Evolutionary conservation across 371 early-diverging fungal genomes (phyloP), one percentile per base, ranked within the genome.

Genomic region (Rhizomucor pusillus): DNA sequence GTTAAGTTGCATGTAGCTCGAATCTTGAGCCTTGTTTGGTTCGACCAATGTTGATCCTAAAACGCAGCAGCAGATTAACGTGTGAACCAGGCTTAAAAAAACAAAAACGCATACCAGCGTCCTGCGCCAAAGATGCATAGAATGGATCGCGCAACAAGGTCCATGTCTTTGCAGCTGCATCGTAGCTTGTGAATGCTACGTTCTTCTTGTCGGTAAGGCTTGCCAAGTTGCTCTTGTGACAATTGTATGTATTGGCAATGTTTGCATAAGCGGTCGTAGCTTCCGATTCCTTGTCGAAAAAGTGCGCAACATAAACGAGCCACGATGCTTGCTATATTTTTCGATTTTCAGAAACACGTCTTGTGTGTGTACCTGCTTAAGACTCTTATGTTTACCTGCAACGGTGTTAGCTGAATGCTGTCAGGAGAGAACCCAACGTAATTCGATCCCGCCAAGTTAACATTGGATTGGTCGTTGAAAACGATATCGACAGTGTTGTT

Each of bases 281-380:
- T 13, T 33, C 43, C 3, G 19, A 43, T 35, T 63, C 63, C 40
- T 23, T 20, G 24, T 63, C 52, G 33, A 58, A 63, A 41, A 63
- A 63, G 7, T 58, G 36, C 4, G 52, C 54, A 19, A 55, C 43
- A 34, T 55, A 63, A 11, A 58, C 54, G 9, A 63, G 55, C 63
- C 63, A 63, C n/a, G 55, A 45, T 34, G 59, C 63, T 63, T 63
- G 40, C 63, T 63, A 50, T 36, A 46, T 22, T 14, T 29, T 46
- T 13, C 22, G 39, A 19, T 23, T 14, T 14, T 14, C 23, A 23
- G 11, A 13, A 2, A 5, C 18, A 39, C 11, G 20, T 18, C 34
- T 6, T 39, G 41, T 19, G 40, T 25, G n/a, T n/a, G n/a, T n/a
- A n/a, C n/a, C n/a, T n/a, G 22, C 18, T 16, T 5, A 40, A 35